phyloP scores from a whole-genome alignment of 768 basidiomycete species.

The Lepiota brunneoincarnata region DNA sequence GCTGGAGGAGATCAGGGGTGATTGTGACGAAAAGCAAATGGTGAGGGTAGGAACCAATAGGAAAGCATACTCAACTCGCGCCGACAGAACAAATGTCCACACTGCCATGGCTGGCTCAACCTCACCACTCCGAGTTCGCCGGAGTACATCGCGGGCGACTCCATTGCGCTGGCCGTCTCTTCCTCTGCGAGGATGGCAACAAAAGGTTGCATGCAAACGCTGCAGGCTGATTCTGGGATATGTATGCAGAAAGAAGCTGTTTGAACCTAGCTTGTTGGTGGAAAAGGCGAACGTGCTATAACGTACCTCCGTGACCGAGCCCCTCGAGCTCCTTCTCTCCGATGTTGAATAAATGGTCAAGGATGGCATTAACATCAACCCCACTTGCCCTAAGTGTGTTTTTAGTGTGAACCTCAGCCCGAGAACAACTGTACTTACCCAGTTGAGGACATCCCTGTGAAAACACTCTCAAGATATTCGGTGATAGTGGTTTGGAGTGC shows the following conservation, averaged over 20 bases:
- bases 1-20: neutral
- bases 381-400: neutral
- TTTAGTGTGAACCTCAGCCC: no score
- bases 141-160: conserved; percentile 71
- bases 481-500: no score
- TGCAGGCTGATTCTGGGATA: conserved; percentile 69
- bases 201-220: conserved; percentile 73
- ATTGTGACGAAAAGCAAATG: neutral
- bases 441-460: no score
- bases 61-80: conserved; percentile 51
- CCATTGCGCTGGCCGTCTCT: conserved; percentile 71
- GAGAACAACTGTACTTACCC: no score
- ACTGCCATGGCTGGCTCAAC: conserved; percentile 48
- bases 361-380: conserved; percentile 18
- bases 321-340: conserved; percentile 47
- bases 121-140: conserved; percentile 71
- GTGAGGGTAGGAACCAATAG: conserved; percentile 15
- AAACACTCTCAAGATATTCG: no score
- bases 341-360: conserved; percentile 8
- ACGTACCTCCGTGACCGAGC: conserved; percentile 45
- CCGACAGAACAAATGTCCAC: conserved; percentile 76
- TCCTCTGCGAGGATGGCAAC: conserved; percentile 71
- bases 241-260: neutral
- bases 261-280: neutral
- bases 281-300: neutral